Base-by-base conservation (phyloP, 2,329 filamentous ascomycete species). In the Colletotrichum lentis region DNA sequence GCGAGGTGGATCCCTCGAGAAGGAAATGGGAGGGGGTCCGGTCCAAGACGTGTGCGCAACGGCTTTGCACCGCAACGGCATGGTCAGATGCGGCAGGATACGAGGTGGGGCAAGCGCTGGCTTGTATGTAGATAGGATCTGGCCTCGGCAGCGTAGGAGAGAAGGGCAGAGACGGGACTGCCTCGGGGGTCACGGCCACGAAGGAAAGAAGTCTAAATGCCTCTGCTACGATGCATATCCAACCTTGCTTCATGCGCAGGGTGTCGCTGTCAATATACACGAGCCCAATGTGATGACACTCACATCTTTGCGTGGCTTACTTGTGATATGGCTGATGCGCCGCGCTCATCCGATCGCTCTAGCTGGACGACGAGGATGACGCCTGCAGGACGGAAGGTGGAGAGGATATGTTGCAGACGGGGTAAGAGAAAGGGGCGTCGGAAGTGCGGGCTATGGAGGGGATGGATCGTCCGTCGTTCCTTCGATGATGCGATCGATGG, bases 211-310 rank as follows among this genome's bases (percentile, higher is more conserved):
- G n/a, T 50, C 49, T 35, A 57, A 54, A 53, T 54, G 59, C 47
- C 53, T 46, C 27, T 58, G 61, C 41, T 62, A 64, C 60, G 47
- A 59, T 53, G 58, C n/a, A 54, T 49, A 47, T 63, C 24, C 60
- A 53, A 27, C 39, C 47, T n/a, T 39, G 20, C 39, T 43, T 64
- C 50, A 66, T 62, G 58, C 64, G 49, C 49, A 44, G 39, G 16
- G 37, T 27, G 16, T 44, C 18, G 12, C 22, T 20, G n/a, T 39
- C 16, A 37, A 39, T 3, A 6, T 4, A 31, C 31, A 22, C 22
- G 37, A n/a, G 41, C 14, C 57, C 57, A 31, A 65, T 62, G 49
- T 52, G 57, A 62, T 35, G 12, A 55, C 54, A 41, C 41, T 62
- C 43, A 52, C 27, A 12, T 20, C 31, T 12, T 11, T 8, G n/a